Percentiles rank a stretch among this genome's conserved stretches.
Conservation (phyloP, 768 basidiomycete genomes). For the Suillus bovinus region DNA sequence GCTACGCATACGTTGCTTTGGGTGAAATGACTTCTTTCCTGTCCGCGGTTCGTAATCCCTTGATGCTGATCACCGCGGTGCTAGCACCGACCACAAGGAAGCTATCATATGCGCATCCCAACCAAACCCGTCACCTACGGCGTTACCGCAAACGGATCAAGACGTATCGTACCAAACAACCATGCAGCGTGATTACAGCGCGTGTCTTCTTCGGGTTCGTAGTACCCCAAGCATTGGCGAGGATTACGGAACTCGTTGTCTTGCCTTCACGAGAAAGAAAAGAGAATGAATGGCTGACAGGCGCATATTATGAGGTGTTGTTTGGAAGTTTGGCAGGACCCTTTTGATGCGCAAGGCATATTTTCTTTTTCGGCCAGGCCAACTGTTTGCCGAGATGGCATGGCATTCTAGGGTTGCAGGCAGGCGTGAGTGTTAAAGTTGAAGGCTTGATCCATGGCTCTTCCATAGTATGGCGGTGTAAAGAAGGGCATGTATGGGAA, state of each 20-base stretch:
- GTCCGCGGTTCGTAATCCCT: neutral
- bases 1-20: neutral
- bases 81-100: neutral
- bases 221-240: neutral
- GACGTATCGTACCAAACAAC: neutral
- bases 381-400: neutral
- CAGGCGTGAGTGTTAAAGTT: neutral
- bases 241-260: neutral
- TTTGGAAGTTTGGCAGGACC: neutral
- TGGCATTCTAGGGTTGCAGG: neutral
- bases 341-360: constrained; percentile 4
- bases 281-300: neutral
- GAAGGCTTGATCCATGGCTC: constrained; percentile 2
- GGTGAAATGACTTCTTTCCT: neutral
- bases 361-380: neutral
- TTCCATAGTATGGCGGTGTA: constrained; percentile 3
- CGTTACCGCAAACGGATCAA: constrained; percentile 1
- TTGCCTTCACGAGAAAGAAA: neutral
- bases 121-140: neutral
- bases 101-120: neutral
- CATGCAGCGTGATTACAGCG: neutral
- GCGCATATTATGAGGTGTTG: neutral
- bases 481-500: constrained; percentile 2
- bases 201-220: neutral
- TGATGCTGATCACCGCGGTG: neutral